Evolutionary conservation across 108 stramenopile species (phyloP).

Genomic region (Bacterosira constricta): DNA sequence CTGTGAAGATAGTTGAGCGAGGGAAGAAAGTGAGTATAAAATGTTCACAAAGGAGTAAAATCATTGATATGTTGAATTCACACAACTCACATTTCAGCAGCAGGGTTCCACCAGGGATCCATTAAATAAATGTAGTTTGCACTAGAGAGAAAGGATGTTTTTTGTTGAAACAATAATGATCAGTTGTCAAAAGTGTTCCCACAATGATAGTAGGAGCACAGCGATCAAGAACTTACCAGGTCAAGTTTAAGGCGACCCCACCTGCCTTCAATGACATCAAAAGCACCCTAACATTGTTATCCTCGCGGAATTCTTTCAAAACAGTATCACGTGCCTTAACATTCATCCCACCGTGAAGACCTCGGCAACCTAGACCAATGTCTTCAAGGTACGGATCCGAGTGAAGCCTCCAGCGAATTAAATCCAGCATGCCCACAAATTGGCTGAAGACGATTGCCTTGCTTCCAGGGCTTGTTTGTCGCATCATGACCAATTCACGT

Average conservation of each 20-base stretch:
- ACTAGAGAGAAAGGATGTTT: no score
- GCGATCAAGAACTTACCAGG: conserved; percentile 40
- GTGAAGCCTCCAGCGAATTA: conserved; percentile 92
- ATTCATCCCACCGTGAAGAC: conserved; percentile 93
- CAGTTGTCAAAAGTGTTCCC: no score
- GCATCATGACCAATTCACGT: conserved; percentile 89
- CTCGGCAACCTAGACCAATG: conserved; percentile 78
- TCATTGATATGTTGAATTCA: no score
- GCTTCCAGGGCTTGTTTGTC: conserved; percentile 83
- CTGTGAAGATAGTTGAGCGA: background rate
- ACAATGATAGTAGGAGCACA: no score
- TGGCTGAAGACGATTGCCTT: conserved; percentile 99
- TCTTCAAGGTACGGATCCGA: conserved; percentile 81
- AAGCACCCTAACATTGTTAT: conserved; percentile 84
- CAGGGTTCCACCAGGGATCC: conserved; percentile 90
- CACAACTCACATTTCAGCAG: conserved; percentile 78
- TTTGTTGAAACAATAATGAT: no score
- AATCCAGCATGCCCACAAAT: conserved; percentile 98
- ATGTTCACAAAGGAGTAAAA: background rate
- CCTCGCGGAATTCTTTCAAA: conserved; percentile 86
- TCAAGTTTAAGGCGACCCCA: conserved; percentile 96
- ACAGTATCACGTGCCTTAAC: conserved; percentile 85
- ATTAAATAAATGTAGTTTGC: conserved; percentile 93
- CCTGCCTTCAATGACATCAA: conserved; percentile 97
- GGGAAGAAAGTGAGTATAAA: background rate